A percentile compares a stretch with the other conserved stretches of the same genome.
These are phyloP conservation scores for Acidiella bohemica DNA, from an alignment of 495 filamentous ascomycete species.

Conservation along the genomic window DNA sequence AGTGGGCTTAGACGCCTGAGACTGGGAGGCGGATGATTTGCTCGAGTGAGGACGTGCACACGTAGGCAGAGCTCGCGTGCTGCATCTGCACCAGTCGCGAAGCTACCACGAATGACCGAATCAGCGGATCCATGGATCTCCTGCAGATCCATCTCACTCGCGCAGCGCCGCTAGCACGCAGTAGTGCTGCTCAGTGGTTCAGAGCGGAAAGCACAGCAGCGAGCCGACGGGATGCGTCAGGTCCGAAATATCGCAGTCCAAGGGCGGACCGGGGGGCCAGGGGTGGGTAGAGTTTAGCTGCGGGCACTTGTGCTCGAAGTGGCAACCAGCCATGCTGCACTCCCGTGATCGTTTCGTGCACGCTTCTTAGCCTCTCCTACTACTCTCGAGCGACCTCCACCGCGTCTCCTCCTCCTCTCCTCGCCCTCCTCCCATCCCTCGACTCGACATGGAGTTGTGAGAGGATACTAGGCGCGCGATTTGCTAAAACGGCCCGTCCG, in stretches of 20 bases:
- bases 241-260: neutral
- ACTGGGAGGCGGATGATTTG: too few relatives aligned
- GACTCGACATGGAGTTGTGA: constrained; percentile 18
- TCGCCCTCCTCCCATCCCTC: constrained; percentile 2
- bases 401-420: constrained; percentile 1
- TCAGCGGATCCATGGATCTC: neutral
- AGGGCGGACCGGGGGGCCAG: neutral
- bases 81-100: neutral
- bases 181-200: too few relatives aligned
- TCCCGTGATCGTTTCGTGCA: constrained; percentile 1
- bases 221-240: too few relatives aligned
- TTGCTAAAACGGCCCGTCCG: constrained; percentile 14
- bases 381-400: constrained; percentile 9
- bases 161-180: neutral
- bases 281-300: too few relatives aligned
- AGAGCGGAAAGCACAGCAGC: neutral
- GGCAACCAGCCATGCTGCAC: constrained; percentile 7
- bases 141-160: neutral
- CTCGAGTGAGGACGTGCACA: too few relatives aligned
- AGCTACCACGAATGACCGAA: too few relatives aligned
- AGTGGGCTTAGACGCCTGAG: too few relatives aligned
- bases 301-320: too few relatives aligned
- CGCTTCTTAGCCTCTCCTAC: constrained; percentile 10
- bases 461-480: constrained; percentile 6
- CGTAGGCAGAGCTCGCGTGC: neutral